These are phyloP conservation scores for Sergeia podlipaevii DNA, from an alignment of 208 protist species.

Conservation along the genomic window DNA sequence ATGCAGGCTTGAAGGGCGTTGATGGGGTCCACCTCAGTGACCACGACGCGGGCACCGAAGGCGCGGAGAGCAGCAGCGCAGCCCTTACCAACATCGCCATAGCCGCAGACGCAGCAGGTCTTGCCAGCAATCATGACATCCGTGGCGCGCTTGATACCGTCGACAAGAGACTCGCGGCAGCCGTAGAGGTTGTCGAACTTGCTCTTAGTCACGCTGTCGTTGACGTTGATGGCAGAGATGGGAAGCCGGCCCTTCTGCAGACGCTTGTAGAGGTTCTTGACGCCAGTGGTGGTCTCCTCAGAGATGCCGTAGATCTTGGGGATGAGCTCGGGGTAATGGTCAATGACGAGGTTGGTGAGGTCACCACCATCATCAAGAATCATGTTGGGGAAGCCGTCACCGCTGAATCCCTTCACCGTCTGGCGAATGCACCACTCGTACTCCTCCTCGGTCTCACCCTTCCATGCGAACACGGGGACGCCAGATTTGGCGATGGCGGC, in stretches of 20 bases:
- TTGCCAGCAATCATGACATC: constrained; percentile 99
- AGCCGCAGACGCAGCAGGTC: constrained; percentile 96
- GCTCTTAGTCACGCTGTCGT: constrained; percentile 99
- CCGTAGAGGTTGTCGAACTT: constrained; percentile 99
- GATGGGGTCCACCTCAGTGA: constrained; percentile 99
- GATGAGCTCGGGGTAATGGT: constrained; percentile 92
- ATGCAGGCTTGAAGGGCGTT: constrained; percentile 99
- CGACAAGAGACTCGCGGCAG: constrained; percentile 98
- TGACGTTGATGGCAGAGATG: constrained; percentile 99
- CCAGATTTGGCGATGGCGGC: constrained; percentile 89
- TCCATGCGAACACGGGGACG: constrained; percentile 99
- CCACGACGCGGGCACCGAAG: constrained; percentile 95
- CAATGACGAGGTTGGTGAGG: constrained; percentile 96
- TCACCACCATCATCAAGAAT: constrained; percentile 99
- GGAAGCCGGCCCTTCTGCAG: constrained; percentile 92
- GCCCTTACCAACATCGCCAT: constrained; percentile 99
- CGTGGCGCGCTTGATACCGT: constrained; percentile 99
- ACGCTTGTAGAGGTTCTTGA: constrained; percentile 98
- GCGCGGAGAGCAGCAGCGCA: constrained; percentile 95
- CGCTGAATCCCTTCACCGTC: constrained; percentile 88
- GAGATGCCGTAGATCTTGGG: constrained; percentile 95
- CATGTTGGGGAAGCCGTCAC: constrained; percentile 93
- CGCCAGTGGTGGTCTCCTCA: constrained; percentile 99
- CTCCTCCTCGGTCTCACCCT: constrained; percentile 99
- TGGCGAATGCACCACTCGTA: constrained; percentile 99